Evolutionary conservation across 495 filamentous ascomycete species (phyloP).

Genomic region (Pyrenopolyporus hunteri): DNA sequence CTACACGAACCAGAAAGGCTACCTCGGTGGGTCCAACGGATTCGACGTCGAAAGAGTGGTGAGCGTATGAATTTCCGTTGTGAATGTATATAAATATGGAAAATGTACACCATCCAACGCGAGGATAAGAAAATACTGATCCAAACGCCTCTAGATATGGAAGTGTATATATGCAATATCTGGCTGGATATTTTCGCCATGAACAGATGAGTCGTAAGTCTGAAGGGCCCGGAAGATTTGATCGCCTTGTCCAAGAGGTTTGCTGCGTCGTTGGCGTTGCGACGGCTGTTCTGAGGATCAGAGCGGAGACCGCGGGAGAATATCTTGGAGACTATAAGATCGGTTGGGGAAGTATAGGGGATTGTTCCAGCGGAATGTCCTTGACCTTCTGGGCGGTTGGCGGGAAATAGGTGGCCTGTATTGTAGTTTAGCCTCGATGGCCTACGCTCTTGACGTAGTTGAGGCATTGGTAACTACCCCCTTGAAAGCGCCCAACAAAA

Average conservation of each 20-base stretch:
- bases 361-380: no score
- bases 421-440: no score
- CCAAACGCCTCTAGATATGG: background rate
- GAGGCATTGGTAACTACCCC: background rate
- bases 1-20: conserved; percentile 46
- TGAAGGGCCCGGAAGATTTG: no score
- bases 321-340: no score
- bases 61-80: background rate
- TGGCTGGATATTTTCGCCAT: no score
- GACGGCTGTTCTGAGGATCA: no score
- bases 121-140: background rate
- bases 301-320: no score
- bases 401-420: no score
- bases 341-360: no score
- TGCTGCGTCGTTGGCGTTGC: background rate
- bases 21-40: conserved; percentile 21
- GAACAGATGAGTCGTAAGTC: no score
- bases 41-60: conserved; percentile 2
- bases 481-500: background rate
- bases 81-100: background rate
- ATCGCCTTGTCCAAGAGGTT: background rate
- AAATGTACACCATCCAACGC: background rate
- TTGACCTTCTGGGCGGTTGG: no score
- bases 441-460: no score
- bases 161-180: background rate